Base-by-base conservation (phyloP, 2,329 filamentous ascomycete genomes). In the Colletotrichum spinosum region DNA sequence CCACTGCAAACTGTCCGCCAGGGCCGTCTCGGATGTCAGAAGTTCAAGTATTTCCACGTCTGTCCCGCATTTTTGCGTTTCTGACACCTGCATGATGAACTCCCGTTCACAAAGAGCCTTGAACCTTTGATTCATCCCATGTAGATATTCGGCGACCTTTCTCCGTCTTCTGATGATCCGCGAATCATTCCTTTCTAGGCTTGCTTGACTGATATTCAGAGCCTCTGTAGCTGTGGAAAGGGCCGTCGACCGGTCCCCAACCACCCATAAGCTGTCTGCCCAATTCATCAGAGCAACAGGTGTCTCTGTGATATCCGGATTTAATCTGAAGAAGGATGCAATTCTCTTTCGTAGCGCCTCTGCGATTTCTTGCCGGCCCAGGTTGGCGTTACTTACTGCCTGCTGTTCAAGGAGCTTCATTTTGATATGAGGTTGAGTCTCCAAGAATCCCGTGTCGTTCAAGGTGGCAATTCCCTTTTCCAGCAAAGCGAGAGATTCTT, bases 1-100 rank as follows among this genome's bases (percentile, higher is more conserved):
- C 55, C 55, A 59, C 6, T 45, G 46, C 6, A 52, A 52, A 11
- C 55, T 51, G 33, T 59, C 55, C 2, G 46, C 46, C 38, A 59
- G 10, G 3, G 55, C 55, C n/a, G 10, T 44, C 13, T 13, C 37
- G 5, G 55, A 41, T 2, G 38, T 38, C 4, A 51, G 5, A 2
- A 13, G 13, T 8, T 50, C 37, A 7, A 58, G 46, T 4, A 8
- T 17, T 9, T 58, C 55, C 33, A 49, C 25, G 9, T 42, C 46
- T 10, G 37, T 15, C 2, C 2, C 4, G 4, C 12, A 5, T 3
- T 8, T 9, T 11, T 35, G 7, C 7, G 12, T 8, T 10, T 37
- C 12, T 8, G 39, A 8, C 8, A 51, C 46, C 1, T 7, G 6
- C 2, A 35, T 12, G 11, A 50, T 15, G 13, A 35, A 4, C n/a